Evolutionary conservation across 768 basidiomycete species (phyloP), one percentile per base, ranked within the genome.

Genomic region (Podaxis sp.): DNA sequence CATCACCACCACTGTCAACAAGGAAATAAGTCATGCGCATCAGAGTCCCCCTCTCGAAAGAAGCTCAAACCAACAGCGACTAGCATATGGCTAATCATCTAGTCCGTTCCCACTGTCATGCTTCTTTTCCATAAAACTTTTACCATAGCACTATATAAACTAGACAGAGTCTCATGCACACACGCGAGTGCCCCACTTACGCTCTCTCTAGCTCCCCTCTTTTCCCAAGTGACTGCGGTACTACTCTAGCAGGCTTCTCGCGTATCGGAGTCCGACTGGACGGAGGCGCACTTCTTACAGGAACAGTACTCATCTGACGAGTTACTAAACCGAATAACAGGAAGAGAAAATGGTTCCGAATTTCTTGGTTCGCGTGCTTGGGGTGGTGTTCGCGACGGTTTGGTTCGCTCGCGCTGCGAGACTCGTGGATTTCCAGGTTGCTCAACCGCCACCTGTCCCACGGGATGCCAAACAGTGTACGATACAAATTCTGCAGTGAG

Each of bases 381-480:
- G 58, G 17, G 61, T 68, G 13, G 6, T 60, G 40, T 40, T 64
- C 49, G 38, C 54, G 66, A 63, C 33, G 70, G 54, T 59, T 50
- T 54, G 65, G 63, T 51, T 66, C 62, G 53, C 56, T 46, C 68
- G 76, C 66, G 71, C 83, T 75, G 68, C 79, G 76, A 78, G 86
- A 75, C 72, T 91, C 3, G 76, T 77, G 64, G 77, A 77, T 70
- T 92, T 92, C 70, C 89, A 91, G 71, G 88, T 92, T 58, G 78
- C 86, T 10, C 85, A 91, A 65, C 89, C 91, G 3, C 88, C 87
- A 12, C 82, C 86, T 2, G 77, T 91, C n/a, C 89, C 91, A 11
- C 71, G 74, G 51, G 74, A 83, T 68, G 80, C 78, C 15, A 82
- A 85, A 66, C 78, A 84, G 67, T 91, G 91, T 68, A 90, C 87